Conservation (phyloP, 164 flowering plant species). For the Chimonanthus salicifolius region DNA sequence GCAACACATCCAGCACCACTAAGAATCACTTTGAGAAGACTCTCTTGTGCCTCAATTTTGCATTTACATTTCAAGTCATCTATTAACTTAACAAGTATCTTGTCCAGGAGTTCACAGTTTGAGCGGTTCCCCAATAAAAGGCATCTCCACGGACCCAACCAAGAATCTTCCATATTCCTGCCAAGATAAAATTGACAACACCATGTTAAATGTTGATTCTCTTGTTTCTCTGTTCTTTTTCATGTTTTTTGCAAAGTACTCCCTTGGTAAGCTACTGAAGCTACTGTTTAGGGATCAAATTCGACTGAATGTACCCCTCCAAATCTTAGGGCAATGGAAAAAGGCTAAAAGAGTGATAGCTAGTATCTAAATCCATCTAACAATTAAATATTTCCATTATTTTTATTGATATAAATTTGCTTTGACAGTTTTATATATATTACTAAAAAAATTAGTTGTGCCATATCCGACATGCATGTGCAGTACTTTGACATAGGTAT, state of each 20-base stretch:
- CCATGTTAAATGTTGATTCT: neutral
- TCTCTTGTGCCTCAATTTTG: conserved; percentile 38
- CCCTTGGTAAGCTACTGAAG: neutral
- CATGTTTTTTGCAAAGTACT: neutral
- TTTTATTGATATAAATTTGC: too few relatives aligned
- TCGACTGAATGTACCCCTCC: neutral
- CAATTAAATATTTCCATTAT: too few relatives aligned
- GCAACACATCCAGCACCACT: conserved; percentile 29
- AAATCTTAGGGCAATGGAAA: neutral
- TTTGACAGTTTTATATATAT: too few relatives aligned
- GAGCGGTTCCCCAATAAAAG: conserved; percentile 61
- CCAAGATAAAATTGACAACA: neutral
- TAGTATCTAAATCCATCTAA: too few relatives aligned
- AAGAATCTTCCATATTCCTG: conserved; percentile 76
- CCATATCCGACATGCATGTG: too few relatives aligned
- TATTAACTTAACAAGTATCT: conserved; percentile 33
- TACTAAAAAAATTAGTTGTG: too few relatives aligned
- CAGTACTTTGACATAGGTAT: too few relatives aligned
- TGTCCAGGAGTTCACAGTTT: conserved; percentile 29
- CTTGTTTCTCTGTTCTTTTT: neutral
- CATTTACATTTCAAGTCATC: conserved; percentile 40
- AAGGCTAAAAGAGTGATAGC: neutral
- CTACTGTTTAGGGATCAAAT: neutral
- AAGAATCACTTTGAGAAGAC: conserved; percentile 47
- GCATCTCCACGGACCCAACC: conserved; percentile 87